phyloP scores from a whole-genome alignment of 2,329 filamentous ascomycete genomes.

The Pseudocercospora pini-densiflorae region DNA sequence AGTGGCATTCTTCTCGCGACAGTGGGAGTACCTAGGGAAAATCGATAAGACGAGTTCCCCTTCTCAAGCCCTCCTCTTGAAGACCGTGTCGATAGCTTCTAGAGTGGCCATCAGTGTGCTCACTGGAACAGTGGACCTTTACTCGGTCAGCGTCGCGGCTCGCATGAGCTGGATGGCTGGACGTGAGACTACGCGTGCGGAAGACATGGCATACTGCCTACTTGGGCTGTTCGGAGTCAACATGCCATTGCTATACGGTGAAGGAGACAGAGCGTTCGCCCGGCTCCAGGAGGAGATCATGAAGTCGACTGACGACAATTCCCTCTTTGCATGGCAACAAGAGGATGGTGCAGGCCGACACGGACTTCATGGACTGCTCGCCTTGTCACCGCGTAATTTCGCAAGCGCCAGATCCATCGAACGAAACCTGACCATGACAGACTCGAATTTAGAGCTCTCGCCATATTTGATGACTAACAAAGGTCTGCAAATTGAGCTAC shows the following conservation, averaged over 20 bases:
- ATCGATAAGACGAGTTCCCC: not conserved
- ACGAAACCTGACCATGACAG: not conserved
- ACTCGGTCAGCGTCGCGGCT: conserved; percentile 16
- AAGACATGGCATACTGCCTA: conserved; percentile 53
- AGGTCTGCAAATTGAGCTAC: not conserved
- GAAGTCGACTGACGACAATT: conserved; percentile 11
- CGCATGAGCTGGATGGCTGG: conserved; percentile 23
- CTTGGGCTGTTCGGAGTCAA: conserved; percentile 51
- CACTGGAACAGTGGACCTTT: not conserved
- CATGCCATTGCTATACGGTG: conserved; percentile 51
- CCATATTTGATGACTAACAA: not conserved
- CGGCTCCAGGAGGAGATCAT: conserved; percentile 17
- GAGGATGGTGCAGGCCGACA: too few species aligned
- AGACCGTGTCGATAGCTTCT: conserved; percentile 31
- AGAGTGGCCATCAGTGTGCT: conserved; percentile 36
- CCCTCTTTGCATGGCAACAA: conserved; percentile 12
- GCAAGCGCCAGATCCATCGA: not conserved
- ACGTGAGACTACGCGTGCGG: conserved; percentile 28
- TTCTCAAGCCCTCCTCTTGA: conserved; percentile 6
- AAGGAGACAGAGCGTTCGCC: conserved; percentile 24
- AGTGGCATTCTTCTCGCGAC: conserved; percentile 10
- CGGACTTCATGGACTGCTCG: too few species aligned
- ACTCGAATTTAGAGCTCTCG: not conserved
- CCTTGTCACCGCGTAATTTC: not conserved
- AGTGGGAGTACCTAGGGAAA: not conserved